A percentile compares a stretch with the other conserved stretches of the same genome.
These are phyloP conservation scores for Pseudonitzschia multiseries DNA, from an alignment of 108 stramenopile species.

Conservation along the genomic window DNA sequence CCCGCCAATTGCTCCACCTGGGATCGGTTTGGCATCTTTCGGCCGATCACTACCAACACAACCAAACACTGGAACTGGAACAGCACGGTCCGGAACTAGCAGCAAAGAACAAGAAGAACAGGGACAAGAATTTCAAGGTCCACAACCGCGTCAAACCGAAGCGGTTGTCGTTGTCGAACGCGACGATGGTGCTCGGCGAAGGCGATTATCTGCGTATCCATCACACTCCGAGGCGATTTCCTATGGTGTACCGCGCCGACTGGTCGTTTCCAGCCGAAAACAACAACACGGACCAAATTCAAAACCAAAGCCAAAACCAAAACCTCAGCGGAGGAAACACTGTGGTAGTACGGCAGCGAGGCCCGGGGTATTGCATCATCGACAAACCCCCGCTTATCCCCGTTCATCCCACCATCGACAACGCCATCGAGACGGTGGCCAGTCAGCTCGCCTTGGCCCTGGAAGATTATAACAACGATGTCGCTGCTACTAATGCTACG, in stretches of 20 bases:
- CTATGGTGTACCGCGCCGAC: constrained; percentile 53
- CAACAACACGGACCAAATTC: background rate
- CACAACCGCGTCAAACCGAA: constrained; percentile 44
- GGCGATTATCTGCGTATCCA: constrained; percentile 85
- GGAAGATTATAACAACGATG: background rate
- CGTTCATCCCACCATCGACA: constrained; percentile 85
- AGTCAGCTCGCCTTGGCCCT: constrained; percentile 5
- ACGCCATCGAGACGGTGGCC: constrained; percentile 75
- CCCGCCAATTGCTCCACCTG: constrained; percentile 60
- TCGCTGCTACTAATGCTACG: background rate
- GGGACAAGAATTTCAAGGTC: background rate
- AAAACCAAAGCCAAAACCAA: background rate
- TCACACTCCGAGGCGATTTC: constrained; percentile 73
- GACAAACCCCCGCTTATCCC: constrained; percentile 79
- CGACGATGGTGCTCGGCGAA: constrained; percentile 32
- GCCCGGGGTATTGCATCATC: constrained; percentile 61
- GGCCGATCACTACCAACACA: constrained; percentile 24
- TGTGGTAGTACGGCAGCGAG: constrained; percentile 48
- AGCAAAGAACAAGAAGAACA: background rate
- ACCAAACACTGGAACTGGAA: constrained; percentile 8
- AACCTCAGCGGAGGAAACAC: constrained; percentile 16
- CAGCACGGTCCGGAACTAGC: background rate
- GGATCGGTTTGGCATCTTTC: constrained; percentile 79
- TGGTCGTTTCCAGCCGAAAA: constrained; percentile 41
- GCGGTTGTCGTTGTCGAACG: constrained; percentile 52